Evolutionary conservation across 78 protist species (phyloP).

Genomic region (Cavenderia fasciculata): DNA sequence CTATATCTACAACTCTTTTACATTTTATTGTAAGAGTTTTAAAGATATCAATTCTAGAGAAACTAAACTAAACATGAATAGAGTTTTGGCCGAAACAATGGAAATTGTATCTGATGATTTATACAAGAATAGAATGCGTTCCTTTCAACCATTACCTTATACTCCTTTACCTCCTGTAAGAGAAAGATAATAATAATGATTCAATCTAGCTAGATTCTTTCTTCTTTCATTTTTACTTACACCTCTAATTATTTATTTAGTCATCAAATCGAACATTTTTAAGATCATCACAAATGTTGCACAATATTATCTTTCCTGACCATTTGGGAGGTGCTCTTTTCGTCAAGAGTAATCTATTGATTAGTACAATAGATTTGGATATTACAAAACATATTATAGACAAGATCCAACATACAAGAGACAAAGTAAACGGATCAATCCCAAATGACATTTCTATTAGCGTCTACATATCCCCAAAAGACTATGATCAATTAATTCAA

Average conservation of each 20-base stretch:
- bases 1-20: constrained; percentile 29
- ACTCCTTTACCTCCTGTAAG: constrained; percentile 60
- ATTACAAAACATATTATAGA: constrained; percentile 31
- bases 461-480: constrained; percentile 1
- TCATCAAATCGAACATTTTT: constrained; percentile 46
- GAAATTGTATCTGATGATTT: neutral
- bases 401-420: constrained; percentile 7
- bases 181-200: neutral
- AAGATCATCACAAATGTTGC: constrained; percentile 36
- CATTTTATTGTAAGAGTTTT: constrained; percentile 18
- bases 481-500: neutral
- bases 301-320: constrained; percentile 33
- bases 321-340: constrained; percentile 67
- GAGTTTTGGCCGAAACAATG: constrained; percentile 2
- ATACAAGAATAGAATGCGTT: constrained; percentile 9
- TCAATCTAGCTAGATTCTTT: neutral
- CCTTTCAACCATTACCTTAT: constrained; percentile 66
- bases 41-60: constrained; percentile 17
- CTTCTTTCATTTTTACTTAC: neutral
- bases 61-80: constrained; percentile 1
- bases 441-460: constrained; percentile 6
- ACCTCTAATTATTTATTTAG: neutral
- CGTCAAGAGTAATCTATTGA: constrained; percentile 30
- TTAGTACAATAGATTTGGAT: constrained; percentile 25
- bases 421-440: constrained; percentile 9